Evolutionary conservation across 495 filamentous ascomycete genomes (phyloP).

Genomic region (Podospora australis): DNA sequence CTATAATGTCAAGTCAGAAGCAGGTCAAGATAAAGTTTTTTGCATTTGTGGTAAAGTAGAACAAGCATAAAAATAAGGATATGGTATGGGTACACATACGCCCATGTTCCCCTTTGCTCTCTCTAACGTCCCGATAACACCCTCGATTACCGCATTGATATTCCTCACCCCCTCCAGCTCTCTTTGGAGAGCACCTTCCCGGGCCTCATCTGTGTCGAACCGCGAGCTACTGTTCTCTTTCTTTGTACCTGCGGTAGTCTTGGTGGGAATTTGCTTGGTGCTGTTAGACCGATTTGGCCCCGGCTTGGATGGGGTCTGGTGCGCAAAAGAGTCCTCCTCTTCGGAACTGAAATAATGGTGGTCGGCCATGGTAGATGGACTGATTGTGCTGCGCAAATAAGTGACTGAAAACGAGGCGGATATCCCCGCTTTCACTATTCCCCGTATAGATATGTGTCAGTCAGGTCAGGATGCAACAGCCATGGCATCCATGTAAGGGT

Average conservation of each 20-base stretch:
- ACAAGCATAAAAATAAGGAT: neutral
- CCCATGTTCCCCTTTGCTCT: constrained; percentile 87
- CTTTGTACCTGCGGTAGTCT: too few species aligned
- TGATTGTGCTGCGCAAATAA: neutral
- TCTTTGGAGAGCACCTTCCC: constrained; percentile 63
- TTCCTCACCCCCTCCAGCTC: constrained; percentile 78
- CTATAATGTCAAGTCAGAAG: constrained; percentile 30
- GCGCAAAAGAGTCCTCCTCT: too few species aligned
- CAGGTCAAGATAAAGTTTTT: neutral
- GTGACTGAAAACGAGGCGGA: too few species aligned
- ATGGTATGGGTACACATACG: constrained; percentile 38
- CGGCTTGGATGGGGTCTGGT: too few species aligned
- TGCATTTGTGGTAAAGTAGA: too few species aligned
- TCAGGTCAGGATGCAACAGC: too few species aligned
- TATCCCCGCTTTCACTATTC: too few species aligned
- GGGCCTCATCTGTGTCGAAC: constrained; percentile 61
- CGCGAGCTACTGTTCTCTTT: too few species aligned
- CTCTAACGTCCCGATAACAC: constrained; percentile 70
- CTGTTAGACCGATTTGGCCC: too few species aligned
- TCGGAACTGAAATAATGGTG: constrained; percentile 18
- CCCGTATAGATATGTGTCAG: too few species aligned
- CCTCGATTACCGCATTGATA: constrained; percentile 83
- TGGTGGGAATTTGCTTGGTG: too few species aligned
- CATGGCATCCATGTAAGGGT: neutral
- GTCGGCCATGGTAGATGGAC: constrained; percentile 18